Evolutionary conservation across 352 stramenopile species (phyloP).

Genomic region (Pythium rhizo-oryzae): DNA sequence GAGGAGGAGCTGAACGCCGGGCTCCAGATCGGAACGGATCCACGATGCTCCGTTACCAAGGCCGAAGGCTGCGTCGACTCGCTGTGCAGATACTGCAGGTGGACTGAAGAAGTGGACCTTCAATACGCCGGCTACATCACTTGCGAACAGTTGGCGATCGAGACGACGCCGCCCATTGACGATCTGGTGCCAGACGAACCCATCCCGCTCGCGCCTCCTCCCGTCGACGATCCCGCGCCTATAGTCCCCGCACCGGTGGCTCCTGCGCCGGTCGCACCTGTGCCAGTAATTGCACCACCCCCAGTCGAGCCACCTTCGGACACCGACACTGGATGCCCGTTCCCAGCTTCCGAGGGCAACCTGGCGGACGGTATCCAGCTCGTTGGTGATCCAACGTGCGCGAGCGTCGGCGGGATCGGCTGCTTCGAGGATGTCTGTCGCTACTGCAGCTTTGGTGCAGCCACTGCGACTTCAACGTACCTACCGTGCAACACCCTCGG

Average conservation of each 20-base stretch:
- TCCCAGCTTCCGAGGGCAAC: constrained; percentile 9
- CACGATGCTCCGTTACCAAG: background rate
- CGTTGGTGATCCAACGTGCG: constrained; percentile 32
- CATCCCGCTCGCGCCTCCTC: too few species aligned
- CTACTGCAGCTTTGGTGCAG: constrained; percentile 25
- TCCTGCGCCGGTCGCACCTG: too few species aligned
- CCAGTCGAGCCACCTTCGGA: too few species aligned
- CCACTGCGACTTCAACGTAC: background rate
- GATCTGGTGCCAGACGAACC: too few species aligned
- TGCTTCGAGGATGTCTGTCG: constrained; percentile 43
- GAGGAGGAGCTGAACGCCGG: background rate
- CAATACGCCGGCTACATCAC: too few species aligned
- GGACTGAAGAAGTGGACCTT: background rate
- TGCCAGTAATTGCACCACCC: background rate
- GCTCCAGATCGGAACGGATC: background rate
- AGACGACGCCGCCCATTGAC: too few species aligned
- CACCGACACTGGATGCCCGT: background rate
- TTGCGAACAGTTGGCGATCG: too few species aligned
- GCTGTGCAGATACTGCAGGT: background rate
- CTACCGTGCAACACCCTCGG: background rate
- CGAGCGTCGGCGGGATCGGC: constrained; percentile 31
- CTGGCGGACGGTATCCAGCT: constrained; percentile 35
- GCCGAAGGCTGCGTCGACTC: background rate
- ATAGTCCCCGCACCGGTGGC: too few species aligned
- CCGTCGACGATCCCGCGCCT: too few species aligned